Evolutionary conservation across 148 eudicot species (phyloP).

Genomic region (Heliosperma pusillum): DNA sequence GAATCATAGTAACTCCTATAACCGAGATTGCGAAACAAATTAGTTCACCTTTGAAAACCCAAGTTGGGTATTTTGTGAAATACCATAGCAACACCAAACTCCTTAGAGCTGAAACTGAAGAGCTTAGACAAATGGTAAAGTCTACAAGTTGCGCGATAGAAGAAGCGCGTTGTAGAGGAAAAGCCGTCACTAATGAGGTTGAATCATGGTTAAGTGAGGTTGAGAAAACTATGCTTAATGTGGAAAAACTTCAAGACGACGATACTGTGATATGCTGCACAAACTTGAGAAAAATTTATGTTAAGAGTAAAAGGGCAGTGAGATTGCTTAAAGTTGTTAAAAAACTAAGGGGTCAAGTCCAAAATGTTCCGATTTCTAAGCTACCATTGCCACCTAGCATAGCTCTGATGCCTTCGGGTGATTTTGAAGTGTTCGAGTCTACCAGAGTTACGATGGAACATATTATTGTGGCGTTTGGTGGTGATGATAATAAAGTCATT

Average conservation of each 20-base stretch:
- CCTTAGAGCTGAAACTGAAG: conserved; percentile 15
- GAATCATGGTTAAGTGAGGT: conserved; percentile 27
- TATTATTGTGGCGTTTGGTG: conserved; percentile 30
- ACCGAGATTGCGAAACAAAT: conserved; percentile 30
- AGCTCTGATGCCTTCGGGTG: conserved; percentile 21
- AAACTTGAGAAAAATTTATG: conserved; percentile 23
- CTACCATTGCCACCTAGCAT: conserved; percentile 30
- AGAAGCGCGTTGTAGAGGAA: conserved; percentile 35
- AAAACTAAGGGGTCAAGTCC: conserved; percentile 20
- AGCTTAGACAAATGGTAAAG: conserved; percentile 15
- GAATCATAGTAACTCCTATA: conserved; percentile 23
- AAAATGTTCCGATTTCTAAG: conserved; percentile 19
- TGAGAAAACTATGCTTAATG: conserved; percentile 16
- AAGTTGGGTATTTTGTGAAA: conserved; percentile 28
- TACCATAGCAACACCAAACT: conserved; percentile 19
- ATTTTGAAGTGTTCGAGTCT: conserved; percentile 30
- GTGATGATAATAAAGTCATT: conserved; percentile 24
- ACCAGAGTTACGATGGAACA: conserved; percentile 26
- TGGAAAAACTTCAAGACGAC: not conserved
- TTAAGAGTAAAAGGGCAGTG: conserved; percentile 25
- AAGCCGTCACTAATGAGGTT: conserved; percentile 20
- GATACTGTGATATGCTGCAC: conserved; percentile 13
- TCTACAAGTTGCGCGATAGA: conserved; percentile 13
- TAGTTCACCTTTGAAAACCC: conserved; percentile 26
- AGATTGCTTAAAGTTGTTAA: conserved; percentile 16